Percentiles rank a stretch among this genome's conserved stretches.
Conservation (phyloP, 2,329 filamentous ascomycete species). For the Clarireedia hainanense region DNA sequence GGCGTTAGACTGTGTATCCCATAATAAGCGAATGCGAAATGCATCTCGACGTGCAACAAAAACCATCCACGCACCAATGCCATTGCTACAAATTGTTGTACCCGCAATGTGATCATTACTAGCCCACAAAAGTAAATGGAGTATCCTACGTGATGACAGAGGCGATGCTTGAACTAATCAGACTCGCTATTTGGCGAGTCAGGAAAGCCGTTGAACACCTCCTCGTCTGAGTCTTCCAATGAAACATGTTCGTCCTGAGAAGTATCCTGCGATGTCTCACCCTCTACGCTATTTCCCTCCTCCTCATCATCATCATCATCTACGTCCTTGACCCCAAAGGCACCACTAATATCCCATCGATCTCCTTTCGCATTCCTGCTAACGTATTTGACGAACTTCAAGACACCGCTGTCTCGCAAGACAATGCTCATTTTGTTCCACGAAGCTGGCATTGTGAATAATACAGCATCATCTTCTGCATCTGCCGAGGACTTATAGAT, state of each 20-base stretch:
- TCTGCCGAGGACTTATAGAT: slow-evolving; percentile 65
- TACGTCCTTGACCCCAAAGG: slow-evolving; percentile 61
- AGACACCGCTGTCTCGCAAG: slow-evolving; percentile 72
- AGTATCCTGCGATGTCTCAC: slow-evolving; percentile 23
- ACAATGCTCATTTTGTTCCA: slow-evolving; percentile 96
- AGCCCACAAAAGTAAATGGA: slow-evolving; percentile 4
- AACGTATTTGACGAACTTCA: slow-evolving; percentile 96
- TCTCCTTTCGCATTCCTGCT: slow-evolving; percentile 76
- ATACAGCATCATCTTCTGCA: slow-evolving; percentile 67
- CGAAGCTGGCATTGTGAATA: slow-evolving; percentile 59
- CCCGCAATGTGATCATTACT: background rate
- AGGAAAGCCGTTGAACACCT: slow-evolving; percentile 53
- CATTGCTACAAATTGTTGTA: background rate
- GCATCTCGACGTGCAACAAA: slow-evolving; percentile 8
- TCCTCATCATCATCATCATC: slow-evolving; percentile 36
- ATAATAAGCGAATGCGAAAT: slow-evolving; percentile 9
- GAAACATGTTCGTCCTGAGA: slow-evolving; percentile 21
- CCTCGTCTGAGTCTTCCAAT: slow-evolving; percentile 37
- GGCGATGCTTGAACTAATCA: slow-evolving; percentile 15
- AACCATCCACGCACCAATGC: background rate
- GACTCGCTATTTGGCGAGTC: slow-evolving; percentile 28
- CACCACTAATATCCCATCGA: slow-evolving; percentile 82
- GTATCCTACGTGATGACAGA: background rate
- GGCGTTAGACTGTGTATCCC: background rate
- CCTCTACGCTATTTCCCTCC: slow-evolving; percentile 27